phyloP scores from a whole-genome alignment of 768 basidiomycete species.

The Tremella fuciformis region DNA sequence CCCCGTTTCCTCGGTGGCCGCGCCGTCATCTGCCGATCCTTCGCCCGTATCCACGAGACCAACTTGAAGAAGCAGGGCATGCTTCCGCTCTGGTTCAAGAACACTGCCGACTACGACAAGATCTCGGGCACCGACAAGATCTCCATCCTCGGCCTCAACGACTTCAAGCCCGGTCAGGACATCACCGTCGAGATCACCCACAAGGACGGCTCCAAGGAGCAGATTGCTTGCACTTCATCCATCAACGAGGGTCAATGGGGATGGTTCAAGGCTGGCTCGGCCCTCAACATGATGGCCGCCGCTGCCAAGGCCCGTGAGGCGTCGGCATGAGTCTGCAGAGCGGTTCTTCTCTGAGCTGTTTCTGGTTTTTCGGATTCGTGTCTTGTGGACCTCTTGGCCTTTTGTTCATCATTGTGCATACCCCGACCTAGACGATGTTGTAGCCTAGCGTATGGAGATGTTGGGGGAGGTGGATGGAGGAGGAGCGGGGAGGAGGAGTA shows the following conservation, averaged over 20 bases:
- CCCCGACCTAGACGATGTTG: too few species aligned
- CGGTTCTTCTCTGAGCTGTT: too few species aligned
- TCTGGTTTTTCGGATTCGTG: too few species aligned
- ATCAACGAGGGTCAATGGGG: conserved; percentile 97
- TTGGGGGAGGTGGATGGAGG: too few species aligned
- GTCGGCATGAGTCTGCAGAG: conserved; percentile 1
- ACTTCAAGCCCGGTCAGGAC: conserved; percentile 88
- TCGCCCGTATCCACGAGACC: conserved; percentile 88
- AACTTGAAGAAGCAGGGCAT: conserved; percentile 93
- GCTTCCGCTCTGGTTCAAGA: conserved; percentile 89
- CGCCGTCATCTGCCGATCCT: conserved; percentile 92
- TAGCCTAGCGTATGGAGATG: too few species aligned
- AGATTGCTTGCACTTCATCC: conserved; percentile 78
- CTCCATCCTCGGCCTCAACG: conserved; percentile 81
- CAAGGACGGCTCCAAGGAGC: conserved; percentile 71
- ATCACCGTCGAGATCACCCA: conserved; percentile 79
- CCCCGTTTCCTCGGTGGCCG: conserved; percentile 60
- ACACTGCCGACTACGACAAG: conserved; percentile 93
- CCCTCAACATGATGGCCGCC: conserved; percentile 51
- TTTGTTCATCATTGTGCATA: too few species aligned
- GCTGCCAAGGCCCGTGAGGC: conserved; percentile 41
- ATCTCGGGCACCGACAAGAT: conserved; percentile 81
- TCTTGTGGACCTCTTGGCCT: too few species aligned
- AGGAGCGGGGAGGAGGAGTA: too few species aligned
- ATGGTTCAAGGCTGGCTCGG: conserved; percentile 94